Conservation (phyloP, 2,329 filamentous ascomycete genomes). For the Helotiales sp. region DNA sequence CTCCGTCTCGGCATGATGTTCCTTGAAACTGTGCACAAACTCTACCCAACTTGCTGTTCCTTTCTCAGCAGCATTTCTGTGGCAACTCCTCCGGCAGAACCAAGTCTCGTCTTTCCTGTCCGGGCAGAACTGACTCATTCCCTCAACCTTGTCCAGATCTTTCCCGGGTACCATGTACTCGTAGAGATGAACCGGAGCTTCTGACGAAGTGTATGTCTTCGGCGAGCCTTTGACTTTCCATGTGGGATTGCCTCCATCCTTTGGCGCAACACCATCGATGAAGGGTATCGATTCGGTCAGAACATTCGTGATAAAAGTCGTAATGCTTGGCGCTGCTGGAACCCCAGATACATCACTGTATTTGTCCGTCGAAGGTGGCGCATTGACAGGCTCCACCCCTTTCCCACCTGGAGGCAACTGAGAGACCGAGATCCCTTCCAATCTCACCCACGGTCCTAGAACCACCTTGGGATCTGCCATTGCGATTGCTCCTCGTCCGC, state of each 20-base stretch:
- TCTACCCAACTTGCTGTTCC: conserved; percentile 64
- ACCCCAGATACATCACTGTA: conserved; percentile 13
- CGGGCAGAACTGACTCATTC: conserved; percentile 27
- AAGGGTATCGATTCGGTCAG: conserved; percentile 61
- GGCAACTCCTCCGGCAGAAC: conserved; percentile 60
- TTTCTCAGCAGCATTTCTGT: conserved; percentile 49
- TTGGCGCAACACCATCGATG: conserved; percentile 53
- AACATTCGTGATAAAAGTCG: conserved; percentile 51
- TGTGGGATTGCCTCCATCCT: conserved; percentile 31
- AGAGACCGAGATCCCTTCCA: conserved; percentile 50
- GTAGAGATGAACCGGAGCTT: conserved; percentile 53
- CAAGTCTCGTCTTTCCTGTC: conserved; percentile 54
- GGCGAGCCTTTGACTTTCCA: conserved; percentile 51
- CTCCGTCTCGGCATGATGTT: conserved; percentile 57
- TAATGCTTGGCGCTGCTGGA: conserved; percentile 35
- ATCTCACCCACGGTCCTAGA: conserved; percentile 43
- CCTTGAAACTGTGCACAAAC: conserved; percentile 59
- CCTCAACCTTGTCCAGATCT: conserved; percentile 43
- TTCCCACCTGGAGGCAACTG: conserved; percentile 46
- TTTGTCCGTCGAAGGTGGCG: conserved; percentile 12
- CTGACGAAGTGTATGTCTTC: conserved; percentile 50
- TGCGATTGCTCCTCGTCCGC: neutral
- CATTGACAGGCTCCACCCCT: conserved; percentile 22
- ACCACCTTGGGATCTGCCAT: neutral
- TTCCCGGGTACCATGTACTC: conserved; percentile 48